phyloP scores from a whole-genome alignment of 2,329 filamentous ascomycete species.

The Paraphaeosphaeria sporulosa region DNA sequence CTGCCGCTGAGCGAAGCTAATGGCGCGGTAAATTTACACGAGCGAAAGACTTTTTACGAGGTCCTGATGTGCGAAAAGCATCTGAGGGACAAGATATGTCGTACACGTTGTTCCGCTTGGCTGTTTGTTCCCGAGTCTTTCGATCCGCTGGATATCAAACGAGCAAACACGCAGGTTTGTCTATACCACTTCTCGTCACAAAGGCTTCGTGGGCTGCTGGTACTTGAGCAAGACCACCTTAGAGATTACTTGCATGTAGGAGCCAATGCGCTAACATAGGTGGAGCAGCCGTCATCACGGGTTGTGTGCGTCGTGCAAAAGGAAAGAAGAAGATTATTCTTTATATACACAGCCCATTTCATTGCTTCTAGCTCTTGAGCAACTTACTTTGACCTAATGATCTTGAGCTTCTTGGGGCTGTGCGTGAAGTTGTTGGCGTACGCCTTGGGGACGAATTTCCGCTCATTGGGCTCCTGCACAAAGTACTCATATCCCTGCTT shows the following conservation, averaged over 20 bases:
- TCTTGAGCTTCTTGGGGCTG: conserved; percentile 83
- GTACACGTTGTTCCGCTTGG: no score
- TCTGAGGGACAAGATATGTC: no score
- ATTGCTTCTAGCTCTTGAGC: conserved; percentile 5
- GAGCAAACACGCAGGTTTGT: no score
- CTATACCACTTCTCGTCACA: no score
- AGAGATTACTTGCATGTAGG: neutral
- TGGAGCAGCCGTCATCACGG: neutral
- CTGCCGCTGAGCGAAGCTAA: neutral
- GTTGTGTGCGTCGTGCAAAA: neutral
- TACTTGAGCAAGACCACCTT: neutral
- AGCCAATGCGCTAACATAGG: neutral
- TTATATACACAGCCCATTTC: conserved; percentile 37
- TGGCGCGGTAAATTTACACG: no score
- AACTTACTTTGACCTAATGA: conserved; percentile 79
- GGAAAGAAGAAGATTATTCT: conserved; percentile 9
- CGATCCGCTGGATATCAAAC: no score
- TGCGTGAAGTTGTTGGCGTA: conserved; percentile 98
- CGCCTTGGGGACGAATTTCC: conserved; percentile 86
- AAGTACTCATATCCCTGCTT: conserved; percentile 99
- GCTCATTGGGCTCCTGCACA: conserved; percentile 93
- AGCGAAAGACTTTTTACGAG: no score
- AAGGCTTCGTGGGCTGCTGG: neutral
- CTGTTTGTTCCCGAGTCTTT: no score
- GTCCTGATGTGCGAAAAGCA: no score